Evolutionary conservation across 2,329 filamentous ascomycete genomes (phyloP), one percentile per base, ranked within the genome.

Genomic region (Penicillium sp.): DNA sequence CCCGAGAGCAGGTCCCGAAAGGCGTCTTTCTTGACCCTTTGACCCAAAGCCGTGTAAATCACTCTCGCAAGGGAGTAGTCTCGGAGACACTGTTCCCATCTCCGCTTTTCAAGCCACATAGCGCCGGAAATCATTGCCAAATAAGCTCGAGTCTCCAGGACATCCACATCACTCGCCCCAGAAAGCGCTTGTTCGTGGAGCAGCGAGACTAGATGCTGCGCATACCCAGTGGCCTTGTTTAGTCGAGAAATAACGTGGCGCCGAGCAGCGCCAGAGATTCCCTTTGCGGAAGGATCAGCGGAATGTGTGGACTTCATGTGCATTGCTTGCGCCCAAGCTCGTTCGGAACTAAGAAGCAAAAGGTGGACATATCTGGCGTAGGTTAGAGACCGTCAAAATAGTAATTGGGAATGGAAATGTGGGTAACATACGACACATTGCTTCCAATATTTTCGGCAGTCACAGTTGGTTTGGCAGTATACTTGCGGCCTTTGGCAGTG

Each of bases 251-350:
- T 85, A 37, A 97, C 94, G 73, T 99, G 93, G 50, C 88, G 88
- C 69, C 91, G 87, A 17, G 90, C 88, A 50, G 88, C 85, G 57
- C 91, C 88, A 28, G 87, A 84, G 61, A 96, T 88, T 46, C 87
- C 88, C 73, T 90, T 89, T 50, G 81, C 77, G 36, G 81, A 79
- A 58, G 87, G 86, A 65, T 94, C 90, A 65, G 89, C 83, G 37
- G 89, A 84, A 71, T 95, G 90, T 19, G 85, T 80, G 4, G 90
- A 84, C 75, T 96, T 97, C 82, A 97, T 91, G 70, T 89, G 86
- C 91, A 97, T 95, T 55, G 92, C 93, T 73, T 96, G 88, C 36
- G 94, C 93, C 90, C 91, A 97, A 49, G 92, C 90, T 61, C 94
- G 85, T 78, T 99, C 94, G 58, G 92, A 87, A 37, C 86, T 89